phyloP scores from a whole-genome alignment of 148 eudicot species.

The Chenopodium album region DNA sequence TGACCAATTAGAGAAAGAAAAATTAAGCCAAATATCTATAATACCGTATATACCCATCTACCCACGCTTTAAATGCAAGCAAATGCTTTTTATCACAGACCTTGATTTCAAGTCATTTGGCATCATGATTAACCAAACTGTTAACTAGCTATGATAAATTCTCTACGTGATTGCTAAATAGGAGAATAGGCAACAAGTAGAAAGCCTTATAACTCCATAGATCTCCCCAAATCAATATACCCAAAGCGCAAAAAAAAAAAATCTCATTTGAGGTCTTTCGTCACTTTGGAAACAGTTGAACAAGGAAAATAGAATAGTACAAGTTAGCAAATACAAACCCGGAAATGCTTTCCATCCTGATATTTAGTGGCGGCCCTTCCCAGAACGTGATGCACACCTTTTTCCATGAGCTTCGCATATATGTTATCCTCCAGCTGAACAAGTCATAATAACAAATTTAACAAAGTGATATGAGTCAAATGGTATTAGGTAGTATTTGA shows the following conservation, averaged over 20 bases:
- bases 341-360: slow-evolving; percentile 69
- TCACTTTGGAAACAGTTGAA: background rate
- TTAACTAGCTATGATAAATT: background rate
- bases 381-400: slow-evolving; percentile 47
- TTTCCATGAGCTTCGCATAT: slow-evolving; percentile 44
- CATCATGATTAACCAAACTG: no score
- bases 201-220: background rate
- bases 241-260: no score
- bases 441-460: slow-evolving; percentile 23
- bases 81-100: background rate
- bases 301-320: background rate
- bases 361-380: slow-evolving; percentile 61
- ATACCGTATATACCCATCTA: background rate
- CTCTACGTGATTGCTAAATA: background rate
- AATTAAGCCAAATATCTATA: background rate
- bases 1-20: background rate
- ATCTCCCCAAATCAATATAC: no score
- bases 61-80: background rate
- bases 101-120: no score
- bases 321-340: slow-evolving; percentile 43
- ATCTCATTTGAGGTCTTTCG: no score
- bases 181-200: background rate
- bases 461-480: slow-evolving; percentile 4
- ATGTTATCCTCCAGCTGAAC: slow-evolving; percentile 57
- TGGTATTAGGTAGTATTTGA: background rate